phyloP scores from a whole-genome alignment of 768 basidiomycete genomes.

The Lactifluus rugatus region DNA sequence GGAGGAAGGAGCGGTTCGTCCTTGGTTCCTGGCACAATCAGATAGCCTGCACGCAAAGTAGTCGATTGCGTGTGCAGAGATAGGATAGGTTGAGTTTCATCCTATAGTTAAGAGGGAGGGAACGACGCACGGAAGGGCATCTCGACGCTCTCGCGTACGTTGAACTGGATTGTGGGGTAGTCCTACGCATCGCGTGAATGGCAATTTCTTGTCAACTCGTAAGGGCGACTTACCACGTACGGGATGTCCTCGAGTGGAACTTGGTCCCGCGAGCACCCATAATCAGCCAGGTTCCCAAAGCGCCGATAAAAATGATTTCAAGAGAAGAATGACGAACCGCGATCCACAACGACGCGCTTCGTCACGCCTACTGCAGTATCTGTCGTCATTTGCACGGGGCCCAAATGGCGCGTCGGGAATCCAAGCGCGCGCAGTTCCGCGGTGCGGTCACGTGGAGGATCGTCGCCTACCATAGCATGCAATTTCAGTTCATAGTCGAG shows the following conservation, averaged over 20 bases:
- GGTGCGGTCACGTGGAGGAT: conserved; percentile 92
- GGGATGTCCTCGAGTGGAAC: conserved; percentile 63
- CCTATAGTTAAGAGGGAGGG: neutral
- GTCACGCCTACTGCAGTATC: conserved; percentile 94
- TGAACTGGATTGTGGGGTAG: conserved; percentile 84
- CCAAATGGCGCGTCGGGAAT: conserved; percentile 80
- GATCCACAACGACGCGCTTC: conserved; percentile 69
- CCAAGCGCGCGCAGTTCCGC: conserved; percentile 77
- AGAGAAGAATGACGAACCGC: conserved; percentile 32
- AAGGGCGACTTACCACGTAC: conserved; percentile 43
- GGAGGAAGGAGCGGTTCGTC: conserved; percentile 70
- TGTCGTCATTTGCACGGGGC: conserved; percentile 93
- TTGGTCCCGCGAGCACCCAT: conserved; percentile 18
- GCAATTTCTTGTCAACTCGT: neutral
- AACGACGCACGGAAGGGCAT: conserved; percentile 86
- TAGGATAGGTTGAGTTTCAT: neutral
- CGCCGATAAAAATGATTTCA: too few relatives aligned
- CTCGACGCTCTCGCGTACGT: conserved; percentile 81
- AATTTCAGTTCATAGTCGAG: neutral
- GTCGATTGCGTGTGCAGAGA: neutral
- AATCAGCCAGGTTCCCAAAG: neutral
- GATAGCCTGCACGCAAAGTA: conserved; percentile 31
- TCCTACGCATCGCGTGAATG: conserved; percentile 39
- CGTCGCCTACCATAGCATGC: conserved; percentile 57
- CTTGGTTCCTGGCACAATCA: conserved; percentile 28